A percentile compares a stretch with the other conserved stretches of the same genome.
Conservation (phyloP, 116 monocot species). For the Dioscorea cayenensis region DNA sequence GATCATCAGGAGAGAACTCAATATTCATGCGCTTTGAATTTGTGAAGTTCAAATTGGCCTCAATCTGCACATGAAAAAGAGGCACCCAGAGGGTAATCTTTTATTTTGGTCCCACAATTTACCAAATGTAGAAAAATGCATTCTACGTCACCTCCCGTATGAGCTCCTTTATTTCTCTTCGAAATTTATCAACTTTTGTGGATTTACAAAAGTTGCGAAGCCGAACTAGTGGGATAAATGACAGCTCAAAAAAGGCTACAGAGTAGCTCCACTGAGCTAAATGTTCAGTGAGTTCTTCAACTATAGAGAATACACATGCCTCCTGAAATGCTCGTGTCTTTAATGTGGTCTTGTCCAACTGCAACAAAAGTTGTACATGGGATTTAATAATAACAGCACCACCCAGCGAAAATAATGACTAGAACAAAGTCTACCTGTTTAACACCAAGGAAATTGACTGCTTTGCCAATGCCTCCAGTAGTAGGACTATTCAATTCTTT, state of each 20-base stretch:
- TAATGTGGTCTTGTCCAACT: slow-evolving; percentile 78
- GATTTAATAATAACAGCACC: background rate
- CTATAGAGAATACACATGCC: slow-evolving; percentile 60
- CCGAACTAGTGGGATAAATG: slow-evolving; percentile 75
- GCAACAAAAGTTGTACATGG: slow-evolving; percentile 11
- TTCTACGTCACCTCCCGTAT: slow-evolving; percentile 54
- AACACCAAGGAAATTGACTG: slow-evolving; percentile 53
- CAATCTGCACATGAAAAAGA: slow-evolving; percentile 40
- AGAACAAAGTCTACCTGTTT: slow-evolving; percentile 55
- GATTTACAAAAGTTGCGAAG: slow-evolving; percentile 74
- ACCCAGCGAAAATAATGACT: background rate
- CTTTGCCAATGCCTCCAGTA: slow-evolving; percentile 81
- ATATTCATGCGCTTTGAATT: slow-evolving; percentile 44
- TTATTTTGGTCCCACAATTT: background rate
- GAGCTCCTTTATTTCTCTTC: slow-evolving; percentile 76
- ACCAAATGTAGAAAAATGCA: background rate
- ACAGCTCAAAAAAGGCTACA: slow-evolving; percentile 87
- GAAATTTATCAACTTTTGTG: slow-evolving; percentile 50
- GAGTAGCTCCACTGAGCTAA: slow-evolving; percentile 88
- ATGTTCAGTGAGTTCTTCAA: slow-evolving; percentile 92
- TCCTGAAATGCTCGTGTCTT: slow-evolving; percentile 93
- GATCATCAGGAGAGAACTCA: slow-evolving; percentile 65
- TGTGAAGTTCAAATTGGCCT: slow-evolving; percentile 59
- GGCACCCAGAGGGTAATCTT: background rate
- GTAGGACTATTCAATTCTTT: slow-evolving; percentile 62